A percentile compares a stretch with the other conserved stretches of the same genome.
These are phyloP conservation scores for Brasilioporus rufonigricans DNA, from an alignment of 768 basidiomycete genomes.

Conservation along the genomic window DNA sequence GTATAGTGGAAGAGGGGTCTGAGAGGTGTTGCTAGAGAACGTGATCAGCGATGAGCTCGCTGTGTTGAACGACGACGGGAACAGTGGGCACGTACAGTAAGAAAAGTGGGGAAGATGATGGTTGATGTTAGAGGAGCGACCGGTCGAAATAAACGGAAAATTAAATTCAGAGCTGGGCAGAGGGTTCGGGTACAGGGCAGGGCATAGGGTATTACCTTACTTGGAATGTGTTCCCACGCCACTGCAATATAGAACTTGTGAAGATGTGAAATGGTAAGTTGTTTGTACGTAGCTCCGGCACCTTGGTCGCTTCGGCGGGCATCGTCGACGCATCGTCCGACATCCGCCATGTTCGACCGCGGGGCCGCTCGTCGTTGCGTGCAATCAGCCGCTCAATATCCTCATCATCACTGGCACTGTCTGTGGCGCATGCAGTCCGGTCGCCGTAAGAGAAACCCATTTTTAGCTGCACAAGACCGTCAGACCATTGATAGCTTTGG, in stretches of 20 bases:
- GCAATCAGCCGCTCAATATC: neutral
- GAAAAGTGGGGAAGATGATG: constrained; percentile 41
- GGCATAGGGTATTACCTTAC: constrained; percentile 32
- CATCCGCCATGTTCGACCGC: neutral
- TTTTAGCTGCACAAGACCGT: constrained; percentile 8
- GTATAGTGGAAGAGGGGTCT: constrained; percentile 23
- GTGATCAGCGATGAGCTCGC: constrained; percentile 43
- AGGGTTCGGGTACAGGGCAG: constrained; percentile 59
- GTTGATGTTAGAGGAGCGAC: constrained; percentile 45
- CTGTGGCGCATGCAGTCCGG: neutral
- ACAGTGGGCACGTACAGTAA: constrained; percentile 41
- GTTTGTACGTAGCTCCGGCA: neutral
- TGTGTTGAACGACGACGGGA: constrained; percentile 31
- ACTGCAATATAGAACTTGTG: constrained; percentile 14
- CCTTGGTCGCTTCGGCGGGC: neutral
- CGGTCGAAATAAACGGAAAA: constrained; percentile 50
- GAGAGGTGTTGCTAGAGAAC: constrained; percentile 15
- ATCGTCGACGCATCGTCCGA: neutral
- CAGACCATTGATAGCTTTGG: neutral
- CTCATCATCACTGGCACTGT: neutral
- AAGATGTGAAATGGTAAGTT: constrained; percentile 8
- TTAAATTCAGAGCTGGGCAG: constrained; percentile 72
- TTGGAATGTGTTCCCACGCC: constrained; percentile 21
- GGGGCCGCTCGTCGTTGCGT: neutral
- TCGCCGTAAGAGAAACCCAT: neutral